A percentile compares a stretch with the other conserved stretches of the same genome.
phyloP scores from a whole-genome alignment of 495 filamentous ascomycete species.

The Lophiotrema nucula region DNA sequence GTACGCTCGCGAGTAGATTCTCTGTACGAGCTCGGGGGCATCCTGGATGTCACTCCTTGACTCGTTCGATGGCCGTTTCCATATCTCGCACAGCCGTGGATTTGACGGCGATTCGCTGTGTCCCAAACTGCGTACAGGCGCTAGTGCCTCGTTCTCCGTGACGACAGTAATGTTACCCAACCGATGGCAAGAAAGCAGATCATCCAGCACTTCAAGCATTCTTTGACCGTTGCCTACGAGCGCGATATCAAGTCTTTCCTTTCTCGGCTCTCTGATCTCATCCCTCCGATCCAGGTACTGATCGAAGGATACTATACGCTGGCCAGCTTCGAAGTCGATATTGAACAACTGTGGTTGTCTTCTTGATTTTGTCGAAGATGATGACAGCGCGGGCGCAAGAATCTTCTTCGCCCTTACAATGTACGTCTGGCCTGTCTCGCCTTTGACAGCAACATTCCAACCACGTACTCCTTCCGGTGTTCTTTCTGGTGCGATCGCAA shows the following conservation, averaged over 20 bases:
- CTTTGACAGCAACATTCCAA: slow-evolving; percentile 22
- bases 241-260: slow-evolving; percentile 5
- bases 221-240: slow-evolving; percentile 14
- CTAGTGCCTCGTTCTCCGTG: slow-evolving; percentile 17
- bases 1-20: slow-evolving; percentile 20
- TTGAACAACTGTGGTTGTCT: background rate
- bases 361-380: no score
- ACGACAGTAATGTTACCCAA: slow-evolving; percentile 24
- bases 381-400: slow-evolving; percentile 8
- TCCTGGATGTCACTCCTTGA: background rate
- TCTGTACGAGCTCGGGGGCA: slow-evolving; percentile 15
- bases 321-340: slow-evolving; percentile 18
- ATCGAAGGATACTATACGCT: slow-evolving; percentile 19
- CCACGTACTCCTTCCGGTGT: background rate
- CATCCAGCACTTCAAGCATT: slow-evolving; percentile 22
- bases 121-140: slow-evolving; percentile 6
- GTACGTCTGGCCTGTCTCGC: slow-evolving; percentile 5
- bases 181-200: slow-evolving; percentile 10
- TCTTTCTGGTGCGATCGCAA: slow-evolving; percentile 10
- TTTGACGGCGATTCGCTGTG: background rate
- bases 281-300: slow-evolving; percentile 15
- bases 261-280: background rate
- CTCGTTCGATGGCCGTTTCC: slow-evolving; percentile 14
- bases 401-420: slow-evolving; percentile 15
- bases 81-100: slow-evolving; percentile 22